Evolutionary conservation across 768 basidiomycete species (phyloP).

Genomic region (Collybiopsis luxurians): DNA sequence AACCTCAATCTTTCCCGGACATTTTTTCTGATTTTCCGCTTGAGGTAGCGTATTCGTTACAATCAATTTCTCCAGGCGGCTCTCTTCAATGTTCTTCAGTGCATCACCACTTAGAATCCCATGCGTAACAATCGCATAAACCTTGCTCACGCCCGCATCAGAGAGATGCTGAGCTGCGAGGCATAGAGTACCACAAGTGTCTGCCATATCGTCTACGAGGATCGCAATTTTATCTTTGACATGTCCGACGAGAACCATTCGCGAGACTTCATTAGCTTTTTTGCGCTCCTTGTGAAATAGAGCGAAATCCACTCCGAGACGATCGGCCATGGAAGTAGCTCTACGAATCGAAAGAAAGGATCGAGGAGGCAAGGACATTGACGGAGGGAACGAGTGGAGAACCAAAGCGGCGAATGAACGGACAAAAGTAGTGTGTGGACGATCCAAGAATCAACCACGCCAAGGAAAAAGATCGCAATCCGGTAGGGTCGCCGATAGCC

Average conservation of each 20-base stretch:
- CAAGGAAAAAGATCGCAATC: slow-evolving; percentile 1
- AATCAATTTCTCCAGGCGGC: slow-evolving; percentile 87
- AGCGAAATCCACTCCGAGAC: slow-evolving; percentile 95
- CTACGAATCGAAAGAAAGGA: too few relatives aligned
- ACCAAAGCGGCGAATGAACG: not conserved
- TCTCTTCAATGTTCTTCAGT: slow-evolving; percentile 65
- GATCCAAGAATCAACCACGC: not conserved
- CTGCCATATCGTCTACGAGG: slow-evolving; percentile 98
- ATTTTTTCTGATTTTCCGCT: slow-evolving; percentile 63
- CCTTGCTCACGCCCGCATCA: slow-evolving; percentile 83
- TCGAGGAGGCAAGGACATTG: not conserved
- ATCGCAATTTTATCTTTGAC: slow-evolving; percentile 92
- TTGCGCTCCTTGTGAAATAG: slow-evolving; percentile 99
- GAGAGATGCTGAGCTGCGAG: slow-evolving; percentile 86
- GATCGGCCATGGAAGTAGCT: slow-evolving; percentile 95
- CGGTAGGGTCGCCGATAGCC: not conserved
- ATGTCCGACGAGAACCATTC: slow-evolving; percentile 94
- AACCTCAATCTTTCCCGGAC: slow-evolving; percentile 76
- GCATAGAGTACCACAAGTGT: slow-evolving; percentile 92
- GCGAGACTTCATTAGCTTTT: slow-evolving; percentile 91
- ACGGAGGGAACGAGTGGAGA: too few relatives aligned
- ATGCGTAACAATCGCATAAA: slow-evolving; percentile 94
- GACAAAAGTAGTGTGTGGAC: not conserved
- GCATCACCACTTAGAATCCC: slow-evolving; percentile 93
- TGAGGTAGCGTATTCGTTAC: slow-evolving; percentile 99